Conservation (phyloP, 140 eudicot genomes). For the Senecio squalidus region DNA sequence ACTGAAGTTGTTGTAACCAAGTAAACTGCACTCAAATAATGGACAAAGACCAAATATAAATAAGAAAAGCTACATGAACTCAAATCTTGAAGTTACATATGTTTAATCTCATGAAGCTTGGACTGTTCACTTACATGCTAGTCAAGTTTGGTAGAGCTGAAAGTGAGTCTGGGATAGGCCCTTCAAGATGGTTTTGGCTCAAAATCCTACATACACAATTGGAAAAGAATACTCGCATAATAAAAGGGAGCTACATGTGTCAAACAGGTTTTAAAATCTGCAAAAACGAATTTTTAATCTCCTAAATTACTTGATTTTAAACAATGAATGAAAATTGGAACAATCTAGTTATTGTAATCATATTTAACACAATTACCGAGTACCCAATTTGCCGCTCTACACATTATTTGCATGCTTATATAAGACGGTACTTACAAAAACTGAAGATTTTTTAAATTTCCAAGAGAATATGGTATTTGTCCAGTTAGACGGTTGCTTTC, state of each 20-base stretch:
- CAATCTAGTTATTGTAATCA: too few relatives aligned
- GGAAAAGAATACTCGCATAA: neutral
- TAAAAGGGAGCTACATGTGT: neutral
- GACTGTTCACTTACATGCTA: constrained; percentile 50
- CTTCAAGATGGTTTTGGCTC: constrained; percentile 77
- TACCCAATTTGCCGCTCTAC: too few relatives aligned
- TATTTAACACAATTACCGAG: too few relatives aligned
- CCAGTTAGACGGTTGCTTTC: constrained; percentile 72
- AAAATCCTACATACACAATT: constrained; percentile 49
- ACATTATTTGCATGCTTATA: too few relatives aligned
- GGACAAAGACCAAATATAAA: constrained; percentile 15
- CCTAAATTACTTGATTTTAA: too few relatives aligned
- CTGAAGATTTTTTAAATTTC: constrained; percentile 68
- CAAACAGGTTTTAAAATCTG: too few relatives aligned
- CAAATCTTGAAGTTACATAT: constrained; percentile 4
- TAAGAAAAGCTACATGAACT: neutral
- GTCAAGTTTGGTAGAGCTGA: constrained; percentile 64
- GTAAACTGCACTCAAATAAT: constrained; percentile 55
- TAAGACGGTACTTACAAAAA: constrained; percentile 50
- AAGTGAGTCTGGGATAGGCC: constrained; percentile 76
- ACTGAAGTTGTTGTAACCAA: constrained; percentile 65
- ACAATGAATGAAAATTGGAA: too few relatives aligned
- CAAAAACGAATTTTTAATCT: too few relatives aligned
- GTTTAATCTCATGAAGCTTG: neutral
- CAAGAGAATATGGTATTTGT: constrained; percentile 87